Evolutionary conservation across 305 asterid species (phyloP), one percentile per base, ranked within the genome.

Genomic region (Fraxinus greggii): DNA sequence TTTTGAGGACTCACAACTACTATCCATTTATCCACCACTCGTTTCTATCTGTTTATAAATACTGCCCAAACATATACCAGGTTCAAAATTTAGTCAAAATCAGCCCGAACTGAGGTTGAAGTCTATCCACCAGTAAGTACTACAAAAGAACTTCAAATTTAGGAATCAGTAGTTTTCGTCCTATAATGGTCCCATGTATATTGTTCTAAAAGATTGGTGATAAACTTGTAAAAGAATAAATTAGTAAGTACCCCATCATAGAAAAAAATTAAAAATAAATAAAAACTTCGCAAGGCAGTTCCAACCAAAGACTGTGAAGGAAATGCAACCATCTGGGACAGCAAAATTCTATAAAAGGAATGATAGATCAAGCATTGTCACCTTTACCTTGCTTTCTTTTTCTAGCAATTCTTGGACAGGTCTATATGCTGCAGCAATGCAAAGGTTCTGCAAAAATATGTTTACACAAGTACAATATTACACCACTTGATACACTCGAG

Each of bases 331-430:
- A 56, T 67, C 26, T 51, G 7, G 31, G 45, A 79, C 19, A 19
- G 83, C 51, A 19, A 77, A 69, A 69, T 54, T 19, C 72, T 24
- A 61, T 69, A 35, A 59, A 48, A 59, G 51, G 24, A 67, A 65
- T 15, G 36, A 86, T 24, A 54, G 28, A 35, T 67, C 33, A 45
- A 72, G 74, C 45, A 3, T 67, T 24, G 17, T 17, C 70, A 79
- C 31, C 70, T 65, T 83, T 78, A 94, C 97, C 98, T 83, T 89
- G 84, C 13, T 86, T 91, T 94, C 98, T 82, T 84, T 88, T 83
- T 89, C 98, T 76, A 96, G 88, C 80, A 94, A 89, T 88, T 94
- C 98, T 84, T 94, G 98, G 75, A 94, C 98, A 82, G 99, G 99
- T 85, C 94, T 89, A 84, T 96, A 94, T 65, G 99, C 97, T 79